Percentiles rank a stretch among this genome's conserved stretches.
Conservation (phyloP, 176 grass and related monocot genomes). For the Carex scoparia region DNA sequence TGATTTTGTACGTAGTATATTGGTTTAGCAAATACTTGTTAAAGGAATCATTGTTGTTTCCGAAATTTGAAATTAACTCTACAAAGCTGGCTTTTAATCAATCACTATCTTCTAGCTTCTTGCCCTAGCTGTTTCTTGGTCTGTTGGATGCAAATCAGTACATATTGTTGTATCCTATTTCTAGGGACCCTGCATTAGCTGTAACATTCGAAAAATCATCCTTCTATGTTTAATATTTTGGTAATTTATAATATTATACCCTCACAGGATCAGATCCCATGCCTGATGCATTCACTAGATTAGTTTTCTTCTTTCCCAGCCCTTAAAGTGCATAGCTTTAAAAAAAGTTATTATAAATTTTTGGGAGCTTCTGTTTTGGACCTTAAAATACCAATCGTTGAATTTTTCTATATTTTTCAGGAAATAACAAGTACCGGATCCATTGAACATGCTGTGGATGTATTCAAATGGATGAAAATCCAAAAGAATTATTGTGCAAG, state of each 20-base stretch:
- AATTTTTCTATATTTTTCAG: constrained; percentile 36
- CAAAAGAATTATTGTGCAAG: constrained; percentile 71
- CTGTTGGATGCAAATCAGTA: neutral
- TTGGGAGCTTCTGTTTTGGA: neutral
- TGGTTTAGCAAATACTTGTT: neutral
- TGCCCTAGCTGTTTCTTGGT: neutral
- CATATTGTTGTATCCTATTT: neutral
- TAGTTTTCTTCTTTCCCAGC: neutral
- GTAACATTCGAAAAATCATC: neutral
- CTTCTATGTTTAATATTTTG: neutral
- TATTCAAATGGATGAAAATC: constrained; percentile 96
- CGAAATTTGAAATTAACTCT: constrained; percentile 1
- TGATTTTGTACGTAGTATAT: neutral
- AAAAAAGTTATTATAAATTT: constrained; percentile 12
- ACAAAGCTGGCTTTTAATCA: neutral
- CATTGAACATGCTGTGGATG: constrained; percentile 61
- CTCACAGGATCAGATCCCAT: neutral
- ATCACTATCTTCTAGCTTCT: neutral
- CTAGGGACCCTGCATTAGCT: neutral
- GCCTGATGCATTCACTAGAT: neutral
- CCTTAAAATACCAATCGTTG: constrained; percentile 10
- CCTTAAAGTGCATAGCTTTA: neutral
- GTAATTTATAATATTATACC: neutral
- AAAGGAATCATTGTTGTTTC: neutral
- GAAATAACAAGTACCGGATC: constrained; percentile 66